phyloP scores from a whole-genome alignment of 1,284 basidiomycete species.

The Ceratobasidium sp. region DNA sequence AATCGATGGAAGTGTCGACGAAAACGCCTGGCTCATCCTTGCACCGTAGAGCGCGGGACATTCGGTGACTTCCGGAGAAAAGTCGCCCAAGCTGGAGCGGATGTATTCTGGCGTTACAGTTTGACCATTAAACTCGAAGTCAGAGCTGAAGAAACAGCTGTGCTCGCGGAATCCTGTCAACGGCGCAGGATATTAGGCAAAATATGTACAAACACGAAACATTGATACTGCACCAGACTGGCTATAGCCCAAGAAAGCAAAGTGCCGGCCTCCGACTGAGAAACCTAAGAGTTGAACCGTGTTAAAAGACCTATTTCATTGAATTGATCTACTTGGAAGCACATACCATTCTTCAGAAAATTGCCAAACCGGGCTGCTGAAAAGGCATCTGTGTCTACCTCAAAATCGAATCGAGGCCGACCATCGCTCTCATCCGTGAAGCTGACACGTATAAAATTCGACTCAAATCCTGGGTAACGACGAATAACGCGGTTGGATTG shows the following conservation, averaged over 20 bases:
- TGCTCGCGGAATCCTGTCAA: constrained; percentile 12
- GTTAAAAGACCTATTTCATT: background rate
- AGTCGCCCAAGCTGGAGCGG: background rate
- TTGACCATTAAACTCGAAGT: background rate
- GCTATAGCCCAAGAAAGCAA: constrained; percentile 39
- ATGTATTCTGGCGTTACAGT: background rate
- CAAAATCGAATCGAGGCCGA: constrained; percentile 35
- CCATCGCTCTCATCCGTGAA: constrained; percentile 44
- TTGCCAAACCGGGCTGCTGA: constrained; percentile 25
- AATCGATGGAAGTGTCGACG: constrained; percentile 8
- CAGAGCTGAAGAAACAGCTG: constrained; percentile 28
- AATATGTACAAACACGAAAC: background rate
- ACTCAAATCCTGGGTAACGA: constrained; percentile 32
- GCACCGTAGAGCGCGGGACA: constrained; percentile 33
- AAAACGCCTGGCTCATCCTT: constrained; percentile 44
- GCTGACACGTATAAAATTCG: constrained; percentile 45
- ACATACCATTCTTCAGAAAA: constrained; percentile 32
- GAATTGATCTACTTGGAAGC: background rate
- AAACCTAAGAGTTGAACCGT: background rate
- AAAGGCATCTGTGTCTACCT: constrained; percentile 43
- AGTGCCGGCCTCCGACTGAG: constrained; percentile 27
- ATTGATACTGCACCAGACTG: constrained; percentile 36
- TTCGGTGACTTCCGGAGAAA: background rate
- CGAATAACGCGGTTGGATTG: constrained; percentile 46
- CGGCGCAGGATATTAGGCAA: background rate